Conservation (phyloP, 2,329 filamentous ascomycete species). For the Albophoma yamanashiensis region DNA sequence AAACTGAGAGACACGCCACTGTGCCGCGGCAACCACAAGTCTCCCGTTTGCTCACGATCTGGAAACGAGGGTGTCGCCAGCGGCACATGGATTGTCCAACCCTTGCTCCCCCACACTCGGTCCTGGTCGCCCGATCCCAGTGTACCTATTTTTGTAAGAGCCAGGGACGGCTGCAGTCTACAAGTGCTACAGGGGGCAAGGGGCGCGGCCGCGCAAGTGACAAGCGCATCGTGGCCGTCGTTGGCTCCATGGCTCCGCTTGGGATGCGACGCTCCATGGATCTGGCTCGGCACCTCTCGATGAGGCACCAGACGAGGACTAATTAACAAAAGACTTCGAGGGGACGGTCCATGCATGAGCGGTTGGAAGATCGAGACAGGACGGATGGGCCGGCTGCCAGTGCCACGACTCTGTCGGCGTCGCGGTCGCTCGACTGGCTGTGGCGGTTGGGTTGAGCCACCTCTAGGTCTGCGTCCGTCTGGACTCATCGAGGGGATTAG, state of each 20-base stretch:
- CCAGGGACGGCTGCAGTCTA: neutral
- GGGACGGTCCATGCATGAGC: neutral
- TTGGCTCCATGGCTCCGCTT: neutral
- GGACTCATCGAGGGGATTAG: neutral
- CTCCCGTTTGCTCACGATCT: neutral
- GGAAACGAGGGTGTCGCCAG: neutral
- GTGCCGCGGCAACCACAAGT: neutral
- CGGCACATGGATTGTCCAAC: neutral
- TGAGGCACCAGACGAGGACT: neutral
- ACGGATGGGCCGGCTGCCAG: neutral
- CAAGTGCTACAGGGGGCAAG: neutral
- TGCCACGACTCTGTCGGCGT: neutral
- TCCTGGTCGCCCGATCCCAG: neutral
- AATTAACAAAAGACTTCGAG: neutral
- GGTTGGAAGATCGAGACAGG: neutral
- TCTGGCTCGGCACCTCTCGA: neutral
- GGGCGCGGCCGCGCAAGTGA: neutral
- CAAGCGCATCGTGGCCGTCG: neutral
- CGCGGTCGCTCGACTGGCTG: neutral
- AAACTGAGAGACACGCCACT: neutral
- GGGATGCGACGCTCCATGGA: neutral
- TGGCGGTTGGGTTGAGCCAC: neutral
- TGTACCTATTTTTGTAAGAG: neutral
- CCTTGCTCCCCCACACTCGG: slow-evolving; percentile 1
- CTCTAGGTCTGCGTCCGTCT: neutral